Base-by-base conservation (phyloP, 2,329 filamentous ascomycete genomes). In the Sporothrix euskadiensis region DNA sequence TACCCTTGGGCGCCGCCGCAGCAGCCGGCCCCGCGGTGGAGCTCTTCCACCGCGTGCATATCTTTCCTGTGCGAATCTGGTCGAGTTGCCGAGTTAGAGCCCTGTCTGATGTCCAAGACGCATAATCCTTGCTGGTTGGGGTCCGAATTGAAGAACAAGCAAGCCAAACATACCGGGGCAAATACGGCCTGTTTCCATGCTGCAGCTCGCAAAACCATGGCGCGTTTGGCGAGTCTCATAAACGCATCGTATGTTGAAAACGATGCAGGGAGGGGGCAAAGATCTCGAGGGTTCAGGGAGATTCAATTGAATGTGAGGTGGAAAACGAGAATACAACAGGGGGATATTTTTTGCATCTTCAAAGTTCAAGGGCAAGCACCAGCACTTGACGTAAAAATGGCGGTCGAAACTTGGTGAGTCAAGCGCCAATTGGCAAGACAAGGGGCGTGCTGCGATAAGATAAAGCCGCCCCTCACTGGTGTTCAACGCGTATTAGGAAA, bases 181-280 rank as follows among this genome's bases (percentile, higher is more conserved):
- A 78, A 79, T 73, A 78, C 78, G 75, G 79, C 82, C 78, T 81
- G 83, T 76, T 81, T 84, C 81, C 80, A 82, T 76, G 80, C 79
- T 77, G 79, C 79, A 75, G 75, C 80, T 80, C 82, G 80, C 73
- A 79, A 80, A 75, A 79, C 82, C 84, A 86, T 86, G 77, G 73
- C 77, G 77, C 35, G 65, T 7, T 44, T 30, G 35, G 41, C 56
- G 66, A 30, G 16, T 16, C 14, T 74, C 71, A 73, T 41, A 22
- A 61, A 69, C 44, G 71, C 75, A 73, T 75, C 39, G 61, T 69
- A 71, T 65, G 39, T 41, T 32, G 39, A n/a, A n/a, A 10, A 61
- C 61, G 63, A 68, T 35, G 30, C 26, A 39, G 35, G 30, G 26
- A 35, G 32, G 66, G 7, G 63, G 10, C 10, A 7, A 52, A 30